Conservation (phyloP, 306 rosid genomes). For the Lathyrus sativus region DNA sequence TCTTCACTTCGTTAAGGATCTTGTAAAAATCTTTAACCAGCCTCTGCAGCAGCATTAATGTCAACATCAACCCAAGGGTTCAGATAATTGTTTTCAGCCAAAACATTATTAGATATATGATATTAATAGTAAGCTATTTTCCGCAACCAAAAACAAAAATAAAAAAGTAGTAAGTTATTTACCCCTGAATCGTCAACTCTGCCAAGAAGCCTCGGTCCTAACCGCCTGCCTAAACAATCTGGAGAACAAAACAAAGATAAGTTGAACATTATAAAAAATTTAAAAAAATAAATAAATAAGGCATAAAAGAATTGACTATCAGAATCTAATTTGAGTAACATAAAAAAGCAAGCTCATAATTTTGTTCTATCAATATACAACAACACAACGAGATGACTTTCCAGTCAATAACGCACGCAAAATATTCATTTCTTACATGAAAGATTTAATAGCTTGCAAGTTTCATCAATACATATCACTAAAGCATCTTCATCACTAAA, state of each 20-base stretch:
- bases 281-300: too few relatives aligned
- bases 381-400: not conserved
- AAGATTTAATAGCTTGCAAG: slow-evolving; percentile 23
- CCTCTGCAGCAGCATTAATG: slow-evolving; percentile 61
- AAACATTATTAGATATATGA: slow-evolving; percentile 8
- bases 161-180: slow-evolving; percentile 31
- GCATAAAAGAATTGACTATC: slow-evolving; percentile 22
- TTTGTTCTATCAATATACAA: not conserved
- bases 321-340: slow-evolving; percentile 30
- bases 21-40: slow-evolving; percentile 85
- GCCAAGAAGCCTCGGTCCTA: slow-evolving; percentile 95
- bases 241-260: slow-evolving; percentile 39
- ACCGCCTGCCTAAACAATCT: slow-evolving; percentile 98
- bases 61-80: slow-evolving; percentile 37
- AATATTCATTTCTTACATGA: slow-evolving; percentile 17
- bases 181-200: slow-evolving; percentile 98
- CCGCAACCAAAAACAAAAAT: too few relatives aligned
- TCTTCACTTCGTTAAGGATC: slow-evolving; percentile 82
- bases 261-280: slow-evolving; percentile 1
- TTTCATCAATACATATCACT: not conserved
- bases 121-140: slow-evolving; percentile 4
- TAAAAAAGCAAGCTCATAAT: slow-evolving; percentile 15
- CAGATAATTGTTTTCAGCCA: slow-evolving; percentile 31
- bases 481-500: slow-evolving; percentile 31
- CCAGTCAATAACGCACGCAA: slow-evolving; percentile 19